phyloP scores from a whole-genome alignment of 106 monocot genomes.

The Dendrobium chrysotoxum region DNA sequence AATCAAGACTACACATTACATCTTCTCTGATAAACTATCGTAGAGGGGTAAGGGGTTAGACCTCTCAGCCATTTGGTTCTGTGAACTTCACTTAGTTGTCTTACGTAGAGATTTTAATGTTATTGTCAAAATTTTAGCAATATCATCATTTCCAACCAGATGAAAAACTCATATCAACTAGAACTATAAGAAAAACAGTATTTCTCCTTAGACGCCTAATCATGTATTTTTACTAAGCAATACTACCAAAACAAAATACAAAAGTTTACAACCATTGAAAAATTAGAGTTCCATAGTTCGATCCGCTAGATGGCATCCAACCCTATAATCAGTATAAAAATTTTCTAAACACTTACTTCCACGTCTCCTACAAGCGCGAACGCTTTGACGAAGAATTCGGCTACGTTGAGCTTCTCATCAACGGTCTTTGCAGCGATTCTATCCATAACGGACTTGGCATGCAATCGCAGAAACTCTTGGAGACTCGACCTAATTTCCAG shows the following conservation, averaged over 20 bases:
- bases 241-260: no score
- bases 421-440: conserved; percentile 21
- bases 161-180: no score
- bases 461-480: conserved; percentile 43
- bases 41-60: no score
- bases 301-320: not conserved
- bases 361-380: conserved; percentile 75
- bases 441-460: conserved; percentile 23
- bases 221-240: not conserved
- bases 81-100: no score
- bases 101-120: not conserved
- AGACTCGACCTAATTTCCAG: conserved; percentile 33
- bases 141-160: no score
- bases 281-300: not conserved
- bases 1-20: no score
- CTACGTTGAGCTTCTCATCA: conserved; percentile 40
- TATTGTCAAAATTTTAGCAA: not conserved
- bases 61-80: no score
- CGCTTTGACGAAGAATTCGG: conserved; percentile 75
- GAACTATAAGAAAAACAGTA: not conserved
- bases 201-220: not conserved
- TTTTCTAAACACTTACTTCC: conserved; percentile 34
- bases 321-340: not conserved
- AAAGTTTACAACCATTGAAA: not conserved
- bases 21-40: no score